These are phyloP conservation scores for Alternaria rosae DNA, from an alignment of 2,329 filamentous ascomycete genomes.

Conservation along the genomic window DNA sequence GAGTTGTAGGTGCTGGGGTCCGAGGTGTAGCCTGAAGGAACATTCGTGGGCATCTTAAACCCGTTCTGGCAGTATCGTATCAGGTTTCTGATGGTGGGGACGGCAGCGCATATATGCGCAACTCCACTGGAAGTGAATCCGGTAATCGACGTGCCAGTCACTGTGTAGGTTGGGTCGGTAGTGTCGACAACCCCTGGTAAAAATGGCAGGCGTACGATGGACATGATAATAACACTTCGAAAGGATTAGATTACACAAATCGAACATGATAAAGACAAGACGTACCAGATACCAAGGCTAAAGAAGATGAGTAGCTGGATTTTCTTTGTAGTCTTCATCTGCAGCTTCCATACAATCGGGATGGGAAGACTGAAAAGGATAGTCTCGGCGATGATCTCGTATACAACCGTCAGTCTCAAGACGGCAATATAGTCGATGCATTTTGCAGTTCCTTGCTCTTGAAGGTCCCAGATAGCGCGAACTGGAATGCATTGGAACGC, in stretches of 20 bases:
- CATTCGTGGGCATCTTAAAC: not conserved
- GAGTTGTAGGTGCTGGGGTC: not conserved
- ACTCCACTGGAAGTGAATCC: slow-evolving; percentile 2
- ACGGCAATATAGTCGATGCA: slow-evolving; percentile 6
- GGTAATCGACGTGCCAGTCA: slow-evolving; percentile 3
- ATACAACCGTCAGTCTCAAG: slow-evolving; percentile 1
- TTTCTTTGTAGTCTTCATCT: slow-evolving; percentile 8
- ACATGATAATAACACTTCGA: not conserved
- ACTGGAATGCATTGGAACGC: slow-evolving; percentile 7
- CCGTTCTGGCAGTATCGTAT: slow-evolving; percentile 1
- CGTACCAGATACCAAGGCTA: slow-evolving; percentile 3
- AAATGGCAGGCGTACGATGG: slow-evolving; percentile 3
- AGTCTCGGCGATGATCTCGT: slow-evolving; percentile 5
- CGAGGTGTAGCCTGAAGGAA: not conserved
- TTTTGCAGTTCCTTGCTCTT: slow-evolving; percentile 3
- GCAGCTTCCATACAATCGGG: slow-evolving; percentile 5
- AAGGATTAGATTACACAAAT: not conserved
- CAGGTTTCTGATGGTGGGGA: slow-evolving; percentile 1
- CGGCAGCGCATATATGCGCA: slow-evolving; percentile 6
- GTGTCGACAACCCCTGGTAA: slow-evolving; percentile 4
- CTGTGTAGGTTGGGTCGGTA: slow-evolving; percentile 8
- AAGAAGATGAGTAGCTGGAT: slow-evolving; percentile 4
- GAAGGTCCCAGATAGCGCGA: slow-evolving; percentile 1
- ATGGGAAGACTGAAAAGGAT: slow-evolving; percentile 8
- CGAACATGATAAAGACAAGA: not conserved